Conservation (phyloP, 352 stramenopile species). For the Pythium rishiriense region DNA sequence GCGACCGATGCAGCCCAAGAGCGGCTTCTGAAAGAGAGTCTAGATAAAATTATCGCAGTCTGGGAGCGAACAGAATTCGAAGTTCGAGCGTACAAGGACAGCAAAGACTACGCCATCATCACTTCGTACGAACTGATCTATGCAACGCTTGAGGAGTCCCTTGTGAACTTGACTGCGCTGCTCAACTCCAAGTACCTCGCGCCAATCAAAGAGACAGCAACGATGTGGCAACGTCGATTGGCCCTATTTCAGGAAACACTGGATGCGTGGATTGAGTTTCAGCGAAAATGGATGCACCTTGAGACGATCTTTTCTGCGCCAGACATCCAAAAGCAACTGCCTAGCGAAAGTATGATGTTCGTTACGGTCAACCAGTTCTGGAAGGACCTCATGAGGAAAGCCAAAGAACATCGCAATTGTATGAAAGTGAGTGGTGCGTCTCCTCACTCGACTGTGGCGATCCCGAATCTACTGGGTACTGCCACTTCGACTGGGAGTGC, state of each 20-base stretch:
- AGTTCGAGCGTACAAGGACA: constrained; percentile 89
- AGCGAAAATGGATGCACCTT: constrained; percentile 82
- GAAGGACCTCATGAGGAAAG: constrained; percentile 75
- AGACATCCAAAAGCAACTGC: constrained; percentile 84
- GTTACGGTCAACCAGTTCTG: constrained; percentile 72
- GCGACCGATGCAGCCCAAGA: constrained; percentile 89
- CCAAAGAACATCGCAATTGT: constrained; percentile 59
- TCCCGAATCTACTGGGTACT: constrained; percentile 13
- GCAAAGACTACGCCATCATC: constrained; percentile 88
- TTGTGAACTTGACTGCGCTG: constrained; percentile 89
- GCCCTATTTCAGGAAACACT: constrained; percentile 81
- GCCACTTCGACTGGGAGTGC: neutral
- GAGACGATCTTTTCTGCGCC: constrained; percentile 81
- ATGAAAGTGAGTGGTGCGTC: constrained; percentile 61
- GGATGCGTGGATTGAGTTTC: constrained; percentile 77
- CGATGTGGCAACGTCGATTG: constrained; percentile 68
- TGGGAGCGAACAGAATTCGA: constrained; percentile 90
- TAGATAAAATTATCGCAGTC: constrained; percentile 81
- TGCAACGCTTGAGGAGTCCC: constrained; percentile 84
- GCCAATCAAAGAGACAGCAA: constrained; percentile 72
- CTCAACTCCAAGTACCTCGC: constrained; percentile 88
- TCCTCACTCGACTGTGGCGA: constrained; percentile 6
- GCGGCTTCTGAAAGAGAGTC: constrained; percentile 82
- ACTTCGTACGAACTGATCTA: constrained; percentile 78
- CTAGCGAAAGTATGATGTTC: constrained; percentile 64